These are phyloP conservation scores for Rhodotorula sp. DNA, from an alignment of 1,284 basidiomycete species.

Conservation along the genomic window DNA sequence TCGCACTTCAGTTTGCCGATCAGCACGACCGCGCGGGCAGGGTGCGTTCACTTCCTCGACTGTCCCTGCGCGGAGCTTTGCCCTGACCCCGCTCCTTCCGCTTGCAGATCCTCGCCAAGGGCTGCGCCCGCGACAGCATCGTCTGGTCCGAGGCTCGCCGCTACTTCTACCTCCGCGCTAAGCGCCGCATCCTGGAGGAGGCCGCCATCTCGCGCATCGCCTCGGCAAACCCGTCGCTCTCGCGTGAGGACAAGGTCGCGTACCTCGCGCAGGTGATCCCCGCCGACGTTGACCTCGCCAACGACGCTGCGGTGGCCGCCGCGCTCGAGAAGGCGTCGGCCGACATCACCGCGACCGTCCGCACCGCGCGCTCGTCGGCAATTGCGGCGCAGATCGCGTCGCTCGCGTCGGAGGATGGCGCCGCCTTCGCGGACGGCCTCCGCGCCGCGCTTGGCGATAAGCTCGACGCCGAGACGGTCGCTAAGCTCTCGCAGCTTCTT, in stretches of 20 bases:
- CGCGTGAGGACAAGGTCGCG: slow-evolving; percentile 44
- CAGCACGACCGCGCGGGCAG: slow-evolving; percentile 66
- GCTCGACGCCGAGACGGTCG: slow-evolving; percentile 12
- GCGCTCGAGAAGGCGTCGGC: slow-evolving; percentile 47
- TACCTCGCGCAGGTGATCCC: slow-evolving; percentile 43
- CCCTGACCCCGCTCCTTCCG: slow-evolving; percentile 11
- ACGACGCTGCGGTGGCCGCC: slow-evolving; percentile 46
- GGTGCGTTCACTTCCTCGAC: slow-evolving; percentile 57
- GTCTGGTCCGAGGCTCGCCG: slow-evolving; percentile 87
- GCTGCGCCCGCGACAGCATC: slow-evolving; percentile 71
- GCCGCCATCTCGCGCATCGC: slow-evolving; percentile 45
- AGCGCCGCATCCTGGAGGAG: slow-evolving; percentile 59
- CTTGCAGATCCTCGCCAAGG: slow-evolving; percentile 70
- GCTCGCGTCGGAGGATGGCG: slow-evolving; percentile 46
- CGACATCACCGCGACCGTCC: slow-evolving; percentile 42
- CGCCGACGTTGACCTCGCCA: slow-evolving; percentile 39
- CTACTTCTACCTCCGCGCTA: slow-evolving; percentile 94
- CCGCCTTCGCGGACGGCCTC: slow-evolving; percentile 41
- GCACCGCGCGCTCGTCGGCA: slow-evolving; percentile 44
- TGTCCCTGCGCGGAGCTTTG: slow-evolving; percentile 7
- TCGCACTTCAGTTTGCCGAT: slow-evolving; percentile 93
- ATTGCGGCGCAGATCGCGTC: slow-evolving; percentile 47
- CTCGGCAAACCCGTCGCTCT: slow-evolving; percentile 49
- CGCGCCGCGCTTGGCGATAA: slow-evolving; percentile 34
- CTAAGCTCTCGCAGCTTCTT: background rate